A percentile compares a stretch with the other conserved stretches of the same genome.
phyloP scores from a whole-genome alignment of 106 monocot species.

The Alisma plantagoaquatica region DNA sequence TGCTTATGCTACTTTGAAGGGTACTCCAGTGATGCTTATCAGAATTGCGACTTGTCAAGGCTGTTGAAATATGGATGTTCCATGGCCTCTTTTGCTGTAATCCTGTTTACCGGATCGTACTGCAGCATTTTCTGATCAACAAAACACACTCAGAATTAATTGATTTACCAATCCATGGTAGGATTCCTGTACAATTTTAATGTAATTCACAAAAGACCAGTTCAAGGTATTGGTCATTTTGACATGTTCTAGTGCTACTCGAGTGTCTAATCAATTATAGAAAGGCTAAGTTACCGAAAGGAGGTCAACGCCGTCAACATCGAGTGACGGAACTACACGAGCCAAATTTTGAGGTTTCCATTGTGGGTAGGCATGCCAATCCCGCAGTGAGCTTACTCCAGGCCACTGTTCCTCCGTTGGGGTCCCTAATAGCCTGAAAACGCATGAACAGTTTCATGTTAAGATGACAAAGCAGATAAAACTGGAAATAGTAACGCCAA shows the following conservation, averaged over 20 bases:
- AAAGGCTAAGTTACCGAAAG: slow-evolving; percentile 55
- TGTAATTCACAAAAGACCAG: no score
- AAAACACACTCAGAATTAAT: no score
- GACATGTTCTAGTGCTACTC: no score
- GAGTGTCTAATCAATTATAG: no score
- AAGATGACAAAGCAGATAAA: no score
- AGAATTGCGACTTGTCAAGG: slow-evolving; percentile 95
- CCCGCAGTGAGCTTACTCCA: slow-evolving; percentile 56
- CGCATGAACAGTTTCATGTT: no score
- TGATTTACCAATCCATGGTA: no score
- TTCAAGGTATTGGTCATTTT: no score
- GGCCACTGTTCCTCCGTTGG: slow-evolving; percentile 92
- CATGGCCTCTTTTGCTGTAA: slow-evolving; percentile 78
- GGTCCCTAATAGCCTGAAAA: slow-evolving; percentile 76
- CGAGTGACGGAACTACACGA: slow-evolving; percentile 67
- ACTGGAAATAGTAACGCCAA: no score
- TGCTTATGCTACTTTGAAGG: not conserved
- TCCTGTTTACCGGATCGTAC: slow-evolving; percentile 61
- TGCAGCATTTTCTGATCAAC: slow-evolving; percentile 96
- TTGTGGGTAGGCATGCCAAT: slow-evolving; percentile 96
- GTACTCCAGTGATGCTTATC: slow-evolving; percentile 14
- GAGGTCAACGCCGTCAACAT: slow-evolving; percentile 72
- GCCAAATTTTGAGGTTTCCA: slow-evolving; percentile 88
- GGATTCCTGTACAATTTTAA: no score
- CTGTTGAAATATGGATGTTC: slow-evolving; percentile 76